phyloP scores from a whole-genome alignment of 169 alveolate species.

The Eimeria zaria region DNA sequence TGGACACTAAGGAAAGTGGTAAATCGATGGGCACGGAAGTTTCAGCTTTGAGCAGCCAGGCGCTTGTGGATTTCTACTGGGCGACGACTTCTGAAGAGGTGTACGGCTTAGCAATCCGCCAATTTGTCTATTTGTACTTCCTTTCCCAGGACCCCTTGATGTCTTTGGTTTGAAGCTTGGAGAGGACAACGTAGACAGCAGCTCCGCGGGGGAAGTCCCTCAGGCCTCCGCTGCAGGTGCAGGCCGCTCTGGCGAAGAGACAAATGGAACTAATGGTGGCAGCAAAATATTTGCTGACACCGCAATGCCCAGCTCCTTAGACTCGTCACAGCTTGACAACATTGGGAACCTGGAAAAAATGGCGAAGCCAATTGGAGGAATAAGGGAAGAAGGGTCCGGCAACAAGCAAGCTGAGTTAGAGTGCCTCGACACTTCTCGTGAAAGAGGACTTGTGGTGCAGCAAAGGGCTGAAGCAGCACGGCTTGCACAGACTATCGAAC shows the following conservation, averaged over 20 bases:
- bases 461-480: background rate
- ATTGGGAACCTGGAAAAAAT: background rate
- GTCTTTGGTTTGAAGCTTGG: background rate
- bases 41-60: background rate
- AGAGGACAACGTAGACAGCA: background rate
- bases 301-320: background rate
- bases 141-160: background rate
- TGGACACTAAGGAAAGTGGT: background rate
- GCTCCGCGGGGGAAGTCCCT: background rate
- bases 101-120: background rate
- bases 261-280: background rate
- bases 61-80: background rate
- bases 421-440: background rate
- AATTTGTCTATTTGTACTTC: background rate
- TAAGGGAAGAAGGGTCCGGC: background rate
- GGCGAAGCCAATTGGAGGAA: background rate
- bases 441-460: no score
- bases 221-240: background rate
- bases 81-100: background rate
- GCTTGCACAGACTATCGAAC: background rate
- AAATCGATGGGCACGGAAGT: background rate
- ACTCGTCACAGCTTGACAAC: background rate
- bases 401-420: background rate
- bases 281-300: constrained; percentile 5
- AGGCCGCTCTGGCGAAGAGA: background rate